Evolutionary conservation across 257 asterid species (phyloP), one percentile per base, ranked within the genome.

Genomic region (Capsicum rhomboideum): DNA sequence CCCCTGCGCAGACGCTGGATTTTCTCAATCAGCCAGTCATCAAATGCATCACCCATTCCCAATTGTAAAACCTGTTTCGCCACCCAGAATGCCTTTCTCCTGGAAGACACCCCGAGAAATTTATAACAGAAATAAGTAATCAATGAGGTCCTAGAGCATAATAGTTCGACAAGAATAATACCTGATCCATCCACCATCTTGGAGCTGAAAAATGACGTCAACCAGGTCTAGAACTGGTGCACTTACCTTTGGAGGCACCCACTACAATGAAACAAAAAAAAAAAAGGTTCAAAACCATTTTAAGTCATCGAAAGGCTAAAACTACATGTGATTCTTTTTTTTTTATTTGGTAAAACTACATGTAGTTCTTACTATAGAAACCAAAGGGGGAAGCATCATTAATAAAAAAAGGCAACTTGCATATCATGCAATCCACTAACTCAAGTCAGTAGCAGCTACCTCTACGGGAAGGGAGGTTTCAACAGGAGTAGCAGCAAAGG

Each of bases 121-220:
- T 28, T 17, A 77, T 52, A 28, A 10, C 82, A 50, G 11, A 77
- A 77, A 77, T 77, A 46, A 28, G 28, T 50, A 77, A 77, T 52
- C 82, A 77, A 50, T 50, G 64, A 28, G 64, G 64, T 50, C 49
- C 82, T 50, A 77, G 49, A 17, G 82, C 28, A 77, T 16, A 28
- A 77, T 6, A 16, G 28, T 75, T 49, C 34, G 44, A 26, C 44
- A 50, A 77, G 61, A 26, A 52, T 17, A 29, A 44, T 90, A 97
- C 99, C 99, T 95, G 92, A 95, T 93, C 99, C 99, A 97, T 78
- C 99, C 99, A 88, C 99, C 98, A 89, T 97, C 99, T 86, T 93
- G 96, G 58, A 97, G 97, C 90, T 93, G 98, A 84, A 97, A 95
- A 85, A 95, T 84, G 82, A 92, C 96, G 79, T 95, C 99, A 82